Evolutionary conservation across 78 protist genomes (phyloP), one percentile per base, ranked within the genome.

Genomic region (Planoprotostelium fungivorum): DNA sequence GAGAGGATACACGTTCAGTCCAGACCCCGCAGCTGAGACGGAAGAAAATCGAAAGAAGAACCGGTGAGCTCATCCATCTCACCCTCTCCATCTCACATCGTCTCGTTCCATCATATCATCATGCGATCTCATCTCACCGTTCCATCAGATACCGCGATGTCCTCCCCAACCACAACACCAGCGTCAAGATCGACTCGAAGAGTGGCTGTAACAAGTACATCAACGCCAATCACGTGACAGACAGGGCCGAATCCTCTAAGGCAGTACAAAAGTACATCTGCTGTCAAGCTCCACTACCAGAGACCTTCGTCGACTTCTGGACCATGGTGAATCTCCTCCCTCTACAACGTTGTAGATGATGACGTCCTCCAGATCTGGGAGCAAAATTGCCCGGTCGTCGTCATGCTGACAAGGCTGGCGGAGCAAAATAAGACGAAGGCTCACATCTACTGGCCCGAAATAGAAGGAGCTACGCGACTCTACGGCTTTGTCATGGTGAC

Each of bases 381-480:
- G 73, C 5, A 51, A 16, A 51, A 51, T 16, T 51, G 73, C 73
- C 73, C 91, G 35, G 94, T 92, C 23, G 89, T 92, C 63, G 94
- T 92, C 34, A 89, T 91, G 89, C 34, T 92, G 84, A 92, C 94
- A 84, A 88, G 83, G 88, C 38, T 86, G 23, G 94, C 89, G 34
- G 94, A 92, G 84, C 89, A 92, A 89, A 90, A 91, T 29, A 92
- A 88, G 36, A 88, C 89, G 84, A 92, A 92, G 84, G 94, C 94
- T n/a, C 91, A 92, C 51, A 87, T 84, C 29, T 92, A 92, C 84
- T 92, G 90, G 90, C 94, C 94, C 28, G 94, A 92, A n/a, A 38
- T 88, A 16, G 89, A 91, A 25, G 63, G 84, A 36, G 91, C 89
- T 35, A 63, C 91, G 36, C 88, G 89, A 25, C 73, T 25, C 31